A percentile compares a stretch with the other conserved stretches of the same genome.
Conservation (phyloP, 495 filamentous ascomycete genomes). For the Pseudomonodictys pantanalensis region DNA sequence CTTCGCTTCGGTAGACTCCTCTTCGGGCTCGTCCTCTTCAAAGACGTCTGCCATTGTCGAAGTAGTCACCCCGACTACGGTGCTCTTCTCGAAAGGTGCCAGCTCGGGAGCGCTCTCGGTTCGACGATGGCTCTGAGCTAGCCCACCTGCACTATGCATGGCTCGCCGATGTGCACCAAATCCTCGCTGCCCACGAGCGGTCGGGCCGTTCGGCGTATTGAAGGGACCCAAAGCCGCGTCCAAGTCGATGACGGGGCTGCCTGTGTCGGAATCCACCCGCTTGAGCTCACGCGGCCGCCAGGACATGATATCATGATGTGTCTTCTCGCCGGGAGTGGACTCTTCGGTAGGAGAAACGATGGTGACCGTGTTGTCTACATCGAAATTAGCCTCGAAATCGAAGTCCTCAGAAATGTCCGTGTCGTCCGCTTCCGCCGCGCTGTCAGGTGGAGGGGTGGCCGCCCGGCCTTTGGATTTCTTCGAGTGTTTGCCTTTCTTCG, state of each 20-base stretch:
- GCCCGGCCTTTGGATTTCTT: constrained; percentile 22
- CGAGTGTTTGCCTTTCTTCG: constrained; percentile 53
- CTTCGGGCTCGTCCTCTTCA: constrained; percentile 92
- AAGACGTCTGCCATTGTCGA: constrained; percentile 85
- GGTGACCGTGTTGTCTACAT: constrained; percentile 37
- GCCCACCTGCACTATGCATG: constrained; percentile 89
- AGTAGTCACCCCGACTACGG: constrained; percentile 53
- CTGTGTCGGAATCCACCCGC: constrained; percentile 55
- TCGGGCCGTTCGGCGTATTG: constrained; percentile 59
- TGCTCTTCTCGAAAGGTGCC: constrained; percentile 71
- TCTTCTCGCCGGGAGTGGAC: constrained; percentile 5
- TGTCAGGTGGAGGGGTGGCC: constrained; percentile 26
- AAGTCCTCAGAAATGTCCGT: constrained; percentile 27
- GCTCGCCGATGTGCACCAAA: constrained; percentile 60
- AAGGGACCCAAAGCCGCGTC: constrained; percentile 95
- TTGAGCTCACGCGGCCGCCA: constrained; percentile 41
- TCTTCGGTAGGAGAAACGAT: constrained; percentile 32
- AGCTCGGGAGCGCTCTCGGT: constrained; percentile 90
- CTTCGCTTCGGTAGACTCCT: constrained; percentile 41
- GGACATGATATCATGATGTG: constrained; percentile 27
- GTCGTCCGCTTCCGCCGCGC: constrained; percentile 13
- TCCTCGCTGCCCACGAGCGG: constrained; percentile 49
- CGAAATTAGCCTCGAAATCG: constrained; percentile 37
- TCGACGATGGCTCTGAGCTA: constrained; percentile 79
- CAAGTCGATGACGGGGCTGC: constrained; percentile 83